phyloP scores from a whole-genome alignment of 768 basidiomycete species.

The Rhizopogon rudus region DNA sequence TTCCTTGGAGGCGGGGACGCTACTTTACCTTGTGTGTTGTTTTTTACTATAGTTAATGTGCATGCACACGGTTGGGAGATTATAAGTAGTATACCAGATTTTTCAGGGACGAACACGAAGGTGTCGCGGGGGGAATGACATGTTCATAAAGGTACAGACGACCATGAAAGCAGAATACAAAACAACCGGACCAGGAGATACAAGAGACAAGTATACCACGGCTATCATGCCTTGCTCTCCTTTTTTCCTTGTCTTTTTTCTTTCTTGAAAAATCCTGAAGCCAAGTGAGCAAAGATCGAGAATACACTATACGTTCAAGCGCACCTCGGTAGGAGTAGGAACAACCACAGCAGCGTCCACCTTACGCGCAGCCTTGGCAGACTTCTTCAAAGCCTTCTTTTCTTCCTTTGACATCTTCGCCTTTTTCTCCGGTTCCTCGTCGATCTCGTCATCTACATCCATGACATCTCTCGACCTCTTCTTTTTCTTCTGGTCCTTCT shows the following conservation, averaged over 20 bases:
- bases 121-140: no score
- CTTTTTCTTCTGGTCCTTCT: conserved; percentile 68
- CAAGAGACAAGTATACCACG: not conserved
- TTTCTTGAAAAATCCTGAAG: conserved; percentile 30
- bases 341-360: not conserved
- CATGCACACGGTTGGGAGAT: not conserved
- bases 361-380: conserved; percentile 37
- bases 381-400: conserved; percentile 81
- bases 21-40: not conserved
- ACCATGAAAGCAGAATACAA: not conserved
- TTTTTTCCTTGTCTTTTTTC: conserved; percentile 50
- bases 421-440: conserved; percentile 56
- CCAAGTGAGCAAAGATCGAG: not conserved
- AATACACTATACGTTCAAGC: conserved; percentile 12
- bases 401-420: conserved; percentile 79
- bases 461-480: conserved; percentile 66
- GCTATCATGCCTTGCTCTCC: conserved; percentile 37
- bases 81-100: not conserved
- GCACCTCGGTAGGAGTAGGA: conserved; percentile 22
- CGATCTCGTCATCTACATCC: conserved; percentile 50
- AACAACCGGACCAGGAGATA: not conserved
- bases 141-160: no score
- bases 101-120: not conserved
- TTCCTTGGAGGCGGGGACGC: not conserved
- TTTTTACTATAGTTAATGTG: not conserved